Conservation (phyloP, 2,329 filamentous ascomycete species). For the Dactylellina leptospora region DNA sequence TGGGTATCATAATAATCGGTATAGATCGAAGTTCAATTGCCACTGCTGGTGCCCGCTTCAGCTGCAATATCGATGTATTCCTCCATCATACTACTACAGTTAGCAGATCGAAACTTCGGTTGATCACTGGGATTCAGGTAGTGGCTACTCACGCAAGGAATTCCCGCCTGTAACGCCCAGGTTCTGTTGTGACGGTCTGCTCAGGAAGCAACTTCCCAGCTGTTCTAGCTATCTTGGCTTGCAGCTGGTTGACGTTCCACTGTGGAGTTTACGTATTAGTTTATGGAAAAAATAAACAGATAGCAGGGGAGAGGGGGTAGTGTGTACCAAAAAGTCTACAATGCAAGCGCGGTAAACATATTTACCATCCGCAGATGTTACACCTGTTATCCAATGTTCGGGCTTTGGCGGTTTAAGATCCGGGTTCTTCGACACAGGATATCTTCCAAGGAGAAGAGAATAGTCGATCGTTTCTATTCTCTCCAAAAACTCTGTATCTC, state of each 20-base stretch:
- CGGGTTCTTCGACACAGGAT: constrained; percentile 54
- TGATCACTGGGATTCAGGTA: too few species aligned
- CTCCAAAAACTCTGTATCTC: constrained; percentile 56
- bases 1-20: too few species aligned
- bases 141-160: constrained; percentile 54
- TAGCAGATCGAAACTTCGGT: too few species aligned
- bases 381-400: constrained; percentile 54
- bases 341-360: constrained; percentile 56
- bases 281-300: neutral
- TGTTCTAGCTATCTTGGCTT: constrained; percentile 55
- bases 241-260: constrained; percentile 56
- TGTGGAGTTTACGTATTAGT: neutral
- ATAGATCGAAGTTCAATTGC: too few species aligned
- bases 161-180: constrained; percentile 55
- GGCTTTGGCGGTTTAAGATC: constrained; percentile 45
- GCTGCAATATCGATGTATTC: constrained; percentile 55
- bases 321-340: constrained; percentile 55
- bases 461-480: constrained; percentile 57
- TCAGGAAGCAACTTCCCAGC: constrained; percentile 55
- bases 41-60: too few species aligned
- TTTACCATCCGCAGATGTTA: constrained; percentile 56
- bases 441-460: constrained; percentile 56
- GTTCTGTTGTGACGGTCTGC: constrained; percentile 57
- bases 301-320: neutral
- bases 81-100: constrained; percentile 55